Base-by-base conservation (phyloP, 768 basidiomycete genomes). In the Pulveroboletus sp. region DNA sequence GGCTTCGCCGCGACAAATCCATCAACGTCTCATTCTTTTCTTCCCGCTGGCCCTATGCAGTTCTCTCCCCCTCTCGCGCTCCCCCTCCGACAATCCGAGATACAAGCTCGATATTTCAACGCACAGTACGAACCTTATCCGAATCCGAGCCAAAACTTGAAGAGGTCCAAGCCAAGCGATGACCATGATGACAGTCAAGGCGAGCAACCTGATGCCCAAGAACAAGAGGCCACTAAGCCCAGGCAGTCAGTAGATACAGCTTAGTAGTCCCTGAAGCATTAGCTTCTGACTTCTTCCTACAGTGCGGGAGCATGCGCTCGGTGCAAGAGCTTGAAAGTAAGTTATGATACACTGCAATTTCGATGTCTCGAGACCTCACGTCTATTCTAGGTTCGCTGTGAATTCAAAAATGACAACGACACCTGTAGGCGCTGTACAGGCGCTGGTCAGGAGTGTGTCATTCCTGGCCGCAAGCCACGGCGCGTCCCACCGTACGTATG, bases 401-500 rank as follows among this genome's bases (percentile, higher is more conserved):
- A 89, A 65, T 85, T 87, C 67, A 80, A 73, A 63, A 78, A 78
- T 13, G 83, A 86, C 43, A 79, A 75, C 13, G 86, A 89, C 58
- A 80, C 81, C 3, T 91, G 88, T 67, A 87, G 80, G 61, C 82
- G 88, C 11, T 91, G 88, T 59, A 65, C 78, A 47, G 79, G 80
- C 51, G 84, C 83, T 10, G 79, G 78, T 6, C 82, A 86, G 48
- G 85, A 87, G 44, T 91, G 88, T 56, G 69, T 83, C 35, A 87
- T 86, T 43, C 88, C 88, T n/a, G 88, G 87, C n/a, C 76, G 85
- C 53, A 90, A 88, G 68, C 86, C 86, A 61, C 83, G 88, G 49
- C 75, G 83, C 39, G 77, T 83, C 5, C 88, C 89, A 45, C 89
- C 86, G 88, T 90, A 68, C 64, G 85, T 70, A 20, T 19, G 37